Evolutionary conservation across 164 flowering plant species (phyloP).

Genomic region (Amborella trichopoda): DNA sequence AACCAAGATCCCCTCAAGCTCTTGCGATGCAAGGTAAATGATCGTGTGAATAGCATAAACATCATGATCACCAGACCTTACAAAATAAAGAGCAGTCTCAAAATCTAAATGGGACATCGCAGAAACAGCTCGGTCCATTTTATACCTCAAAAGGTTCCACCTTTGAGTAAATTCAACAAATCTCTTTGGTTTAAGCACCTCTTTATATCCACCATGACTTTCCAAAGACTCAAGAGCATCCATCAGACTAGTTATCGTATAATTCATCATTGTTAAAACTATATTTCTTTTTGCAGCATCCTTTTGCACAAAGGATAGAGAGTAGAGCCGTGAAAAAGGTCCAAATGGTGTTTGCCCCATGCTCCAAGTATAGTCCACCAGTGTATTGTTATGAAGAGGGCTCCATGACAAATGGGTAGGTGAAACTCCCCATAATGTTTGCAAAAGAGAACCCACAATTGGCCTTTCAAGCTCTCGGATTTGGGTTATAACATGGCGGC

Average conservation of each 20-base stretch:
- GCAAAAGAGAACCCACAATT: slow-evolving; percentile 77
- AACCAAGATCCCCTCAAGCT: slow-evolving; percentile 73
- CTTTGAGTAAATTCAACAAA: slow-evolving; percentile 65
- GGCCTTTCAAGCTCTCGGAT: slow-evolving; percentile 84
- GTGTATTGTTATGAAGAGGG: slow-evolving; percentile 58
- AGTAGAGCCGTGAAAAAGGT: slow-evolving; percentile 68
- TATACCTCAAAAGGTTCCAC: slow-evolving; percentile 82
- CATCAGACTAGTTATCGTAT: slow-evolving; percentile 61
- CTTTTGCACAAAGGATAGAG: slow-evolving; percentile 84
- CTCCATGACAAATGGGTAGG: slow-evolving; percentile 95
- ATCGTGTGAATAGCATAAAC: slow-evolving; percentile 68
- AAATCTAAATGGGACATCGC: slow-evolving; percentile 84
- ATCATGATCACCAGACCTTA: slow-evolving; percentile 80
- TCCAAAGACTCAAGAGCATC: slow-evolving; percentile 67
- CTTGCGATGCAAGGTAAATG: slow-evolving; percentile 70
- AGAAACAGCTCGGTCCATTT: slow-evolving; percentile 74
- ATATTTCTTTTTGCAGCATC: slow-evolving; percentile 93
- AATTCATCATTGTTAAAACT: slow-evolving; percentile 64
- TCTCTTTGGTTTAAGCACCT: slow-evolving; percentile 39
- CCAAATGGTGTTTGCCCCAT: slow-evolving; percentile 97
- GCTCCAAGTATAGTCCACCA: slow-evolving; percentile 97
- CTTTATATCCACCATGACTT: slow-evolving; percentile 73
- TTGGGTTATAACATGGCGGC: slow-evolving; percentile 78
- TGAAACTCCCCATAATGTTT: slow-evolving; percentile 98
- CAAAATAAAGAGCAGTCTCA: slow-evolving; percentile 60